Conservation (phyloP, 2,329 filamentous ascomycete genomes). For the Cladosporium sp. region DNA sequence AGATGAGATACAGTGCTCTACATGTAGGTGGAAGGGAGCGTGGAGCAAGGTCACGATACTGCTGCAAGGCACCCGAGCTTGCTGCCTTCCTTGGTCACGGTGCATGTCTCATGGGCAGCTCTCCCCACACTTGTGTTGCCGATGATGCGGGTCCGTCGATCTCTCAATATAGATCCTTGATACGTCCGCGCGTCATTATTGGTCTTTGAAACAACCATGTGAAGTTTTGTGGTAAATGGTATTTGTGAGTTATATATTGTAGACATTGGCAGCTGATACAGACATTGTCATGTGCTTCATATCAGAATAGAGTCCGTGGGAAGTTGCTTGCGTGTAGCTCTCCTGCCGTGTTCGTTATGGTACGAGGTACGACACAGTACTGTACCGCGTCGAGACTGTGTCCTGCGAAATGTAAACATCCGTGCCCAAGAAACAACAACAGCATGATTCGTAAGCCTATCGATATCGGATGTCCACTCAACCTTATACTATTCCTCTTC, state of each 20-base stretch:
- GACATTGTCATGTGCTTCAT: neutral
- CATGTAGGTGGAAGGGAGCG: neutral
- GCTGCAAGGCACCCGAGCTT: conserved; percentile 8
- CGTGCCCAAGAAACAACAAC: neutral
- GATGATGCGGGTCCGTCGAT: neutral
- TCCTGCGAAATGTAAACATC: neutral
- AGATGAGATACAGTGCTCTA: neutral
- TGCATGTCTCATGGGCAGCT: neutral
- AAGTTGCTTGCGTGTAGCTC: no score
- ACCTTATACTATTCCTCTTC: neutral
- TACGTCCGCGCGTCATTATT: neutral
- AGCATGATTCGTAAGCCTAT: neutral
- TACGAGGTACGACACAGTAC: no score
- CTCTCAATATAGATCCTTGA: neutral
- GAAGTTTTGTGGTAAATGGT: neutral
- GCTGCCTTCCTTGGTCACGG: neutral
- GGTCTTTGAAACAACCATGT: neutral
- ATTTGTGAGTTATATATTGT: neutral
- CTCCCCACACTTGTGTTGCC: neutral
- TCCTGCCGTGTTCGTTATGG: no score
- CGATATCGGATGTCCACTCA: neutral
- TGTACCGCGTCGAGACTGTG: no score
- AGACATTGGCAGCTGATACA: neutral
- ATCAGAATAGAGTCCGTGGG: no score
- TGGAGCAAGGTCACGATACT: neutral